Evolutionary conservation across 768 basidiomycete genomes (phyloP).

Genomic region (Psilocybe cubensis): DNA sequence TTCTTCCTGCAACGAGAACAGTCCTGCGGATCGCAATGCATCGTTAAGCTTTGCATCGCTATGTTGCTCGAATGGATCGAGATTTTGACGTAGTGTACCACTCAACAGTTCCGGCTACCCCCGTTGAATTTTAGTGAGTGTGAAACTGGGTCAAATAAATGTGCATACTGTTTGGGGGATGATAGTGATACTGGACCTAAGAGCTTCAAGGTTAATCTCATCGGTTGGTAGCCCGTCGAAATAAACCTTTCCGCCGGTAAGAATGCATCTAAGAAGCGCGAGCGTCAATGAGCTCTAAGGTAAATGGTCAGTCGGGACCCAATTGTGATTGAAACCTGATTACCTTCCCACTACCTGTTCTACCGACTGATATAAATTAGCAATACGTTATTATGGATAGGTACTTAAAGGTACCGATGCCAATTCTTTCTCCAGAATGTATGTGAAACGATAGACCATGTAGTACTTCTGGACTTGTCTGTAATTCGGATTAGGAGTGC

Average conservation of each 20-base stretch:
- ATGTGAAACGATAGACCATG: constrained; percentile 54
- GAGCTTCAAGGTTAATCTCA: constrained; percentile 54
- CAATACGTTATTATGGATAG: neutral
- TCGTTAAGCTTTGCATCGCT: constrained; percentile 48
- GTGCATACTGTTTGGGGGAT: constrained; percentile 50
- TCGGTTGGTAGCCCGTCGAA: constrained; percentile 56
- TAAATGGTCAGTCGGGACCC: neutral
- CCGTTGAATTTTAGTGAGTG: neutral
- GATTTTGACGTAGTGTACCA: constrained; percentile 63
- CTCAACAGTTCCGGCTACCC: constrained; percentile 52
- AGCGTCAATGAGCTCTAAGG: constrained; percentile 55
- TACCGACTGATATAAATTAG: constrained; percentile 10
- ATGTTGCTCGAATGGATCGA: constrained; percentile 64
- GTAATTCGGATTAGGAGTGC: neutral
- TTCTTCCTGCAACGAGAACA: constrained; percentile 40
- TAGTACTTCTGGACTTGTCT: constrained; percentile 46
- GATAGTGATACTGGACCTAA: constrained; percentile 62
- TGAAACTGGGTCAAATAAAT: neutral
- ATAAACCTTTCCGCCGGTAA: constrained; percentile 55
- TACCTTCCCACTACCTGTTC: constrained; percentile 24
- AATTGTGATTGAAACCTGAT: neutral
- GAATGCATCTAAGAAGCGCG: constrained; percentile 58
- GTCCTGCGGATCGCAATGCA: constrained; percentile 41
- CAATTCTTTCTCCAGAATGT: constrained; percentile 60
- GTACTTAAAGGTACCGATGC: constrained; percentile 29